phyloP scores from a whole-genome alignment of 257 asterid species.

The Anisodus tanguticus region DNA sequence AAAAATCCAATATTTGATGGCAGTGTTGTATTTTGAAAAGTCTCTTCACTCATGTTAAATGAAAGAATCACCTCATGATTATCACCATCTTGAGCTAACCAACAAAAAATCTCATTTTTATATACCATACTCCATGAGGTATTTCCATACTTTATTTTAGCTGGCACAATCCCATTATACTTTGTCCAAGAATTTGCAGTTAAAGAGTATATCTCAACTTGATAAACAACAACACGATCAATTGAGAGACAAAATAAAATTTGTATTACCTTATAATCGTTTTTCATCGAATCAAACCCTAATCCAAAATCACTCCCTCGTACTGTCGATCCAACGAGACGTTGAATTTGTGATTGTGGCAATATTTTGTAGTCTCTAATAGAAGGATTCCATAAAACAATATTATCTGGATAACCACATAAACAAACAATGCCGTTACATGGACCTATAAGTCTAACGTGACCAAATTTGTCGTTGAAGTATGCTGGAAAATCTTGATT shows the following conservation, averaged over 20 bases:
- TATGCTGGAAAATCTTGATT: conserved; percentile 45
- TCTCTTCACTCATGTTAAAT: conserved; percentile 44
- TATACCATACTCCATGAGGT: conserved; percentile 59
- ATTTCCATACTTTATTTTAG: conserved; percentile 53
- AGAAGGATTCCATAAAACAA: conserved; percentile 62
- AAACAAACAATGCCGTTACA: conserved; percentile 59
- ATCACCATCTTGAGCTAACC: conserved; percentile 63
- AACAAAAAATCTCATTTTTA: conserved; percentile 53
- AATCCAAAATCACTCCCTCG: conserved; percentile 61
- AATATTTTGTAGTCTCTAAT: conserved; percentile 46
- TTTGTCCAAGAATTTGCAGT: conserved; percentile 49
- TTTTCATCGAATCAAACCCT: conserved; percentile 47
- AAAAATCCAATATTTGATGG: conserved; percentile 45
- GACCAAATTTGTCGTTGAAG: conserved; percentile 52
- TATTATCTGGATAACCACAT: conserved; percentile 58
- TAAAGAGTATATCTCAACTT: conserved; percentile 57
- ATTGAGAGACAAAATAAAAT: conserved; percentile 46
- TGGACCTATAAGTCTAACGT: conserved; percentile 56
- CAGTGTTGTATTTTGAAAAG: conserved; percentile 47
- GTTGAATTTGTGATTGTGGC: conserved; percentile 41
- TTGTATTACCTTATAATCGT: conserved; percentile 56
- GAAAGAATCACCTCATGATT: conserved; percentile 47
- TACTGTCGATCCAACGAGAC: conserved; percentile 40
- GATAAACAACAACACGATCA: conserved; percentile 37
- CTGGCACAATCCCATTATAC: conserved; percentile 41